phyloP scores from a whole-genome alignment of 2,329 filamentous ascomycete genomes.

The Penicillium sp. region DNA sequence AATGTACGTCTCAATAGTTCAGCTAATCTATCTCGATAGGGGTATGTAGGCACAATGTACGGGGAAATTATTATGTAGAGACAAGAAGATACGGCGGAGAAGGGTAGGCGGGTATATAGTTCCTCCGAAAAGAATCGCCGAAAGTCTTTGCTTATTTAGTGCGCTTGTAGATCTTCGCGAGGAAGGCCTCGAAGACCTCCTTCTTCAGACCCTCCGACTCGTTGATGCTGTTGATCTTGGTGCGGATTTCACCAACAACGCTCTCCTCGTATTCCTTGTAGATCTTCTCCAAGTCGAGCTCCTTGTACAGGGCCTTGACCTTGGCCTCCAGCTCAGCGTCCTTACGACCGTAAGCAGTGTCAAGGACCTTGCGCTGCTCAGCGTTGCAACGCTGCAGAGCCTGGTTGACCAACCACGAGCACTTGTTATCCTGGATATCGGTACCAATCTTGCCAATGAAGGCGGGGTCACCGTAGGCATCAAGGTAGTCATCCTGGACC shows the following conservation, averaged over 20 bases:
- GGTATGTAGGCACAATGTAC: no score
- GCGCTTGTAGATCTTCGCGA: conserved; percentile 95
- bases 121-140: no score
- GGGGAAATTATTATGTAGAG: no score
- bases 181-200: conserved; percentile 77
- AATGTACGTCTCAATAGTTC: no score
- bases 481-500: conserved; percentile 95
- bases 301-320: conserved; percentile 81
- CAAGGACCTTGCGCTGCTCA: conserved; percentile 77
- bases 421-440: conserved; percentile 99
- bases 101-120: no score
- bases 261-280: conserved; percentile 88
- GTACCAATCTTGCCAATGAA: conserved; percentile 97
- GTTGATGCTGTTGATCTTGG: conserved; percentile 68
- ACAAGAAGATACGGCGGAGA: no score
- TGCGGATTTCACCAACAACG: conserved; percentile 65
- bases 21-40: no score
- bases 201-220: conserved; percentile 84
- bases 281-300: conserved; percentile 70
- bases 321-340: conserved; percentile 70
- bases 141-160: no score
- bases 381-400: conserved; percentile 70
- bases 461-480: conserved; percentile 88
- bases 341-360: conserved; percentile 91
- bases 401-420: conserved; percentile 95